phyloP scores from a whole-genome alignment of 2,329 filamentous ascomycete species.

The Sclerotinia minor region DNA sequence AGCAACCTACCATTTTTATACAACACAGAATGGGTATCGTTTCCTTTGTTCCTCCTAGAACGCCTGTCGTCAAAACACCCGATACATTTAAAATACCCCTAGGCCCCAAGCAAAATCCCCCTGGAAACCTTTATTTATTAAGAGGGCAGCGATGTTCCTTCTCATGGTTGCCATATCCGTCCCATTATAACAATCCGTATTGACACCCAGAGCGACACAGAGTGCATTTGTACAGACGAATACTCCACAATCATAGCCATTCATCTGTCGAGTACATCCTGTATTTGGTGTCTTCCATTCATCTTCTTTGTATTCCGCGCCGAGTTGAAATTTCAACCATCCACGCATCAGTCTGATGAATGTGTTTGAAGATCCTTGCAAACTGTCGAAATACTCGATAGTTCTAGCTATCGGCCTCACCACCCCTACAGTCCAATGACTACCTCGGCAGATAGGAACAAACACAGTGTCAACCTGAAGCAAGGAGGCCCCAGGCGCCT shows the following conservation, averaged over 20 bases:
- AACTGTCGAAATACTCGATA: constrained; percentile 70
- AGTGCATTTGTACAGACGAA: constrained; percentile 74
- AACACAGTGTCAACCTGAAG: constrained; percentile 66
- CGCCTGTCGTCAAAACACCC: constrained; percentile 25
- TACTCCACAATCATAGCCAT: constrained; percentile 74
- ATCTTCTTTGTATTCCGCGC: constrained; percentile 52
- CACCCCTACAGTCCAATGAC: constrained; percentile 72
- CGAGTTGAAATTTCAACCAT: constrained; percentile 61
- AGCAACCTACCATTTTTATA: constrained; percentile 12
- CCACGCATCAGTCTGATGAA: constrained; percentile 49
- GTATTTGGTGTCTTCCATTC: constrained; percentile 60
- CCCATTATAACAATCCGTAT: constrained; percentile 49
- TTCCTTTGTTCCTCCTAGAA: constrained; percentile 27
- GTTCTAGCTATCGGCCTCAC: constrained; percentile 61
- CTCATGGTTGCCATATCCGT: constrained; percentile 60
- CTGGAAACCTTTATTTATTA: constrained; percentile 66
- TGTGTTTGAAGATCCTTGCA: constrained; percentile 47
- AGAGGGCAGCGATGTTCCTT: constrained; percentile 61
- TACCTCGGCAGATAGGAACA: constrained; percentile 64
- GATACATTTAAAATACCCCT: constrained; percentile 25
- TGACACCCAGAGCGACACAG: constrained; percentile 50
- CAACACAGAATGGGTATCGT: constrained; percentile 33
- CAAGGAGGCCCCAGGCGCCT: constrained; percentile 60
- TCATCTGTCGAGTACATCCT: constrained; percentile 58
- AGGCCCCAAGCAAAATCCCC: constrained; percentile 52